These are phyloP conservation scores for Claviceps arundinis DNA, from an alignment of 2,329 filamentous ascomycete genomes.

Conservation along the genomic window DNA sequence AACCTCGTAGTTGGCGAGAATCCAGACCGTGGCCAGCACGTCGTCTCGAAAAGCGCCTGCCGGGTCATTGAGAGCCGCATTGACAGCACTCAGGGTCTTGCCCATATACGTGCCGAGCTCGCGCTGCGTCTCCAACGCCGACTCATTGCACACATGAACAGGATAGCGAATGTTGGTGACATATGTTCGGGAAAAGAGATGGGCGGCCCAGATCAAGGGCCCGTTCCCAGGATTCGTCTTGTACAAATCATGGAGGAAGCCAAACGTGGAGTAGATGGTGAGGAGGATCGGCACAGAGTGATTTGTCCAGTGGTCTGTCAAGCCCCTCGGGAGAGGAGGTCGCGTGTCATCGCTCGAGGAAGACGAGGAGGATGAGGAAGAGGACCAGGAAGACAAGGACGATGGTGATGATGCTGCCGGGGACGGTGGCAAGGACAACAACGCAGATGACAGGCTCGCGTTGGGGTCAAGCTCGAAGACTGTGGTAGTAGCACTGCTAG, in stretches of 20 bases:
- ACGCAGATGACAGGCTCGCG: neutral
- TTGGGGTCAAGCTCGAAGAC: constrained; percentile 2
- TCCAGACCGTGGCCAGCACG: constrained; percentile 26
- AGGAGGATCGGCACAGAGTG: constrained; percentile 27
- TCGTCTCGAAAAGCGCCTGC: constrained; percentile 19
- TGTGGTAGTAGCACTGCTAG: constrained; percentile 3
- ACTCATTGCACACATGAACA: constrained; percentile 15
- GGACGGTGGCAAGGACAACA: neutral
- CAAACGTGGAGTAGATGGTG: constrained; percentile 22
- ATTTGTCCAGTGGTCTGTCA: constrained; percentile 24
- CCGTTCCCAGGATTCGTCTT: constrained; percentile 14
- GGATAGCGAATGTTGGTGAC: constrained; percentile 23
- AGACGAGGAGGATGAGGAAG: neutral
- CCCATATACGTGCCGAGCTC: constrained; percentile 24
- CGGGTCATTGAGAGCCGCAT: constrained; percentile 21
- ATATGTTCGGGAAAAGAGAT: constrained; percentile 27
- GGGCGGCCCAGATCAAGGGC: constrained; percentile 25
- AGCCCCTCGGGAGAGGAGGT: constrained; percentile 8
- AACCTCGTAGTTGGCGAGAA: constrained; percentile 27
- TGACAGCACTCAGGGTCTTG: constrained; percentile 24
- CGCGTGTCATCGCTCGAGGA: neutral
- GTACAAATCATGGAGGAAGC: constrained; percentile 21
- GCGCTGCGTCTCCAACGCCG: constrained; percentile 14
- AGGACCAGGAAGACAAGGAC: neutral
- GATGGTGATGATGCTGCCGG: neutral